Evolutionary conservation across 345 rosid genomes (phyloP), one percentile per base, ranked within the genome.

Genomic region (Aquilaria yunnanensis): DNA sequence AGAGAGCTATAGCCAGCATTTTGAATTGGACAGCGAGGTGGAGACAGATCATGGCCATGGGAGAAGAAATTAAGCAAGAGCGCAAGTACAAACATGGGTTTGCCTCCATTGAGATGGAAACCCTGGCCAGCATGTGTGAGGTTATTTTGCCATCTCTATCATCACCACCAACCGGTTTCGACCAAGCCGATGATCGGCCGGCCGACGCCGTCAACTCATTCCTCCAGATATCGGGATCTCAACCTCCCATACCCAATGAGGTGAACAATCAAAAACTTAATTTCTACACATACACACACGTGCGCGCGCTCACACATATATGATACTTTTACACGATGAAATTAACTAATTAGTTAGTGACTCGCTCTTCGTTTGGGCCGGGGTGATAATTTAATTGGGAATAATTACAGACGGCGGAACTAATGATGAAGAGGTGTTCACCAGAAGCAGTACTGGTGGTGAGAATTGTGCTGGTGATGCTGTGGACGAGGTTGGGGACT

Each of bases 401-500:
- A 23, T 23, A 12, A 33, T 23, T n/a, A 14, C 75, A 87, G 90
- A 53, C 51, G 0, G 90, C 84, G 5, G 88, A 84, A 72, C 2
- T 63, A 3, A 0, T 87, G 13, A 5, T 2, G 32, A 80, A 59
- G 54, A 72, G 84, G 67, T 66, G 47, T 0, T 13, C 66, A 9
- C 51, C 11, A 1, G 90, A 80, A 30, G 75, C 62, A 0, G 41
- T 72, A 73, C 54, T 82, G 2, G 4, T 80, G 60, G 56, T 73
- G 46, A 80, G 98, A 54, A 45, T 68, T 10, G 77, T 83, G 9
- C 16, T 87, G 30, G 11, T 76, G 67, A 9, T 78, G 8, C 76
- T 92, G 47, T 80, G 83, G 5, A 87, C 96, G 1, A 79, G 86
- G 75, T 6, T 92, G 55, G 98, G 98, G 13, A 87, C 92, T 0